Evolutionary conservation across 495 filamentous ascomycete species (phyloP).

Genomic region (Apiosordaria backusii): DNA sequence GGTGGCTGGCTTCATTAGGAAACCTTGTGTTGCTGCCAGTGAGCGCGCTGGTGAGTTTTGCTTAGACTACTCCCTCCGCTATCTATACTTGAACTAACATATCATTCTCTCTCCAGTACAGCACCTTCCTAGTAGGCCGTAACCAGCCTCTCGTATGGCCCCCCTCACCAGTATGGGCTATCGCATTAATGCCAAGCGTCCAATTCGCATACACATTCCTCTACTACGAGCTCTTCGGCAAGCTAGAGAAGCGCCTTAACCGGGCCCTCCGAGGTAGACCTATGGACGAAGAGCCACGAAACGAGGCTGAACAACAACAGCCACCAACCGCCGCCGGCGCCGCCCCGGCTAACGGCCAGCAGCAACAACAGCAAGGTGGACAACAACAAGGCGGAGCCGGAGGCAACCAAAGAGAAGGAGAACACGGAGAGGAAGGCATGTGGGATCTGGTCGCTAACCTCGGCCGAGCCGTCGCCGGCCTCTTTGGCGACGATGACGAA

Average conservation of each 20-base stretch:
- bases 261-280: constrained; percentile 29
- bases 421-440: constrained; percentile 14
- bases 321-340: neutral
- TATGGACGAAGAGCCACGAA: constrained; percentile 15
- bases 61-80: no score
- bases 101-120: neutral
- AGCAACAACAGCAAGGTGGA: neutral
- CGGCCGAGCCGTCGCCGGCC: constrained; percentile 11
- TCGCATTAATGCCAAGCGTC: constrained; percentile 64
- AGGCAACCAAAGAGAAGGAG: neutral
- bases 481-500: constrained; percentile 25
- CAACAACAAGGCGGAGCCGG: neutral
- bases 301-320: constrained; percentile 3
- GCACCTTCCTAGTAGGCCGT: neutral
- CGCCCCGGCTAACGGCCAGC: neutral
- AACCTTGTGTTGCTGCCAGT: constrained; percentile 34
- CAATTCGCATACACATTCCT: constrained; percentile 64
- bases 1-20: constrained; percentile 29
- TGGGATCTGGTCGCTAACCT: constrained; percentile 16
- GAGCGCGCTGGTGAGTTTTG: constrained; percentile 33
- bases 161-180: constrained; percentile 66
- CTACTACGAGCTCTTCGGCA: constrained; percentile 61
- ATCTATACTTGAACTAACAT: neutral
- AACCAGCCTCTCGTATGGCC: constrained; percentile 55
- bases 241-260: constrained; percentile 60